These are phyloP conservation scores for Clavispora carvajalis DNA, from an alignment of 805 yeast species.

Conservation along the genomic window DNA sequence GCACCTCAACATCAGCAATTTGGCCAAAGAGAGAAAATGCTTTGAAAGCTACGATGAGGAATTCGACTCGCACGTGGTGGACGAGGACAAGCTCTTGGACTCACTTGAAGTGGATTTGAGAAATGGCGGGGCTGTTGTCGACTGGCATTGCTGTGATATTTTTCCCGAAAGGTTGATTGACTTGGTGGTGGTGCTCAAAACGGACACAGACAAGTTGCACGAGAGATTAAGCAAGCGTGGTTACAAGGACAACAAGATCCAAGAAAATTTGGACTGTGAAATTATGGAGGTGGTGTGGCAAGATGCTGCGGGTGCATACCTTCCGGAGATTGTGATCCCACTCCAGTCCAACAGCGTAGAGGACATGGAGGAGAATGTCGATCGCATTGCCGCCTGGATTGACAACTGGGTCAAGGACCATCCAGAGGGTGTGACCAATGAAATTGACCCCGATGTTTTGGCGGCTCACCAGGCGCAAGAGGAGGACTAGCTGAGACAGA, in stretches of 20 bases:
- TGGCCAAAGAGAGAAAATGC: conserved; percentile 73
- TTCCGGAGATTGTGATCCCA: conserved; percentile 75
- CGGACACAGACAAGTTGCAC: conserved; percentile 65
- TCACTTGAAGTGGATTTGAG: conserved; percentile 71
- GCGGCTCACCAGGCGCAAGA: conserved; percentile 10
- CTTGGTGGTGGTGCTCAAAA: conserved; percentile 80
- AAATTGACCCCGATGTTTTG: conserved; percentile 20
- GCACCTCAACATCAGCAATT: conserved; percentile 67
- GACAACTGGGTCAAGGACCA: conserved; percentile 64
- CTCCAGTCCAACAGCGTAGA: conserved; percentile 67
- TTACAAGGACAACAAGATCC: conserved; percentile 75
- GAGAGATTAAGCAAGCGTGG: conserved; percentile 75
- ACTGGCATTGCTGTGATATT: conserved; percentile 97
- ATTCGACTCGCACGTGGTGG: conserved; percentile 82
- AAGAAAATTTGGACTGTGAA: conserved; percentile 92
- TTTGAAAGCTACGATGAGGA: conserved; percentile 82
- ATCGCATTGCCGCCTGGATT: conserved; percentile 69
- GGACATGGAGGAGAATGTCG: conserved; percentile 78
- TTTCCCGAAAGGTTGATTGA: conserved; percentile 93
- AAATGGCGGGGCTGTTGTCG: conserved; percentile 84
- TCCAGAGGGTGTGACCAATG: conserved; percentile 53
- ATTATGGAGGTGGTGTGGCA: conserved; percentile 88
- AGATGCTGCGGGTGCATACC: conserved; percentile 83
- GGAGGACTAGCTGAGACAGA: conserved; percentile 1
- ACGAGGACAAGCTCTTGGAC: conserved; percentile 85